These are phyloP conservation scores for Gremmenia infestans DNA, from an alignment of 2,329 filamentous ascomycete genomes.

Conservation along the genomic window DNA sequence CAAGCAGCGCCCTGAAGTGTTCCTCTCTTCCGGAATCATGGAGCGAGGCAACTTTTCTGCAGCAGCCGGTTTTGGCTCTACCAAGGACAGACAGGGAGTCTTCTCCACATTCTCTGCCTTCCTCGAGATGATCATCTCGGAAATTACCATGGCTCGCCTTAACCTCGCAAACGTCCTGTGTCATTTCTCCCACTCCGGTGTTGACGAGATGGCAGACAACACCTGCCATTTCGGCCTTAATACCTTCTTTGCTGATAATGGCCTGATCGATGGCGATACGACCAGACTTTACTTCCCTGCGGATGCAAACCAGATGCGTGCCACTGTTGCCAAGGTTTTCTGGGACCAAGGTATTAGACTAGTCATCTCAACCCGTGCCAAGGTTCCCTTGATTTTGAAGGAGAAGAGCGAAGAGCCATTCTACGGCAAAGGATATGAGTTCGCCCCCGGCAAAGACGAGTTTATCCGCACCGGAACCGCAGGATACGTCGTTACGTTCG, in stretches of 20 bases:
- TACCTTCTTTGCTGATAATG: slow-evolving; percentile 38
- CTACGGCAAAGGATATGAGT: slow-evolving; percentile 34
- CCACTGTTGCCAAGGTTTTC: slow-evolving; percentile 34
- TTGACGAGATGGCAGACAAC: slow-evolving; percentile 39
- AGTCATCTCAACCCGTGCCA: slow-evolving; percentile 36
- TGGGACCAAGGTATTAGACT: slow-evolving; percentile 35
- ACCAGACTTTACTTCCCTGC: slow-evolving; percentile 37
- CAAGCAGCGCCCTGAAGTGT: slow-evolving; percentile 34
- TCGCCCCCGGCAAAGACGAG: slow-evolving; percentile 35
- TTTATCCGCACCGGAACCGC: slow-evolving; percentile 34
- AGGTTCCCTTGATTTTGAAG: slow-evolving; percentile 35
- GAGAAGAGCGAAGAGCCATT: slow-evolving; percentile 33
- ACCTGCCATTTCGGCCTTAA: slow-evolving; percentile 39
- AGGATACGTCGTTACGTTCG: slow-evolving; percentile 36
- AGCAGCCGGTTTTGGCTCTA: slow-evolving; percentile 36
- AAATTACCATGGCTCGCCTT: slow-evolving; percentile 37
- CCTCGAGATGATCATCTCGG: slow-evolving; percentile 37
- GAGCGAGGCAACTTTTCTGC: slow-evolving; percentile 38
- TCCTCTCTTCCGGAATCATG: slow-evolving; percentile 36
- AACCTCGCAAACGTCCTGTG: slow-evolving; percentile 35
- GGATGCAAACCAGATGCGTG: slow-evolving; percentile 38
- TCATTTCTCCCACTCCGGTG: slow-evolving; percentile 37
- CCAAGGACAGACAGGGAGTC: slow-evolving; percentile 34
- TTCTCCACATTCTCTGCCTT: slow-evolving; percentile 39
- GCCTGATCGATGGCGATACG: slow-evolving; percentile 33